Evolutionary conservation across 2,329 filamentous ascomycete genomes (phyloP).

Genomic region (Achaetomium macrosporum): DNA sequence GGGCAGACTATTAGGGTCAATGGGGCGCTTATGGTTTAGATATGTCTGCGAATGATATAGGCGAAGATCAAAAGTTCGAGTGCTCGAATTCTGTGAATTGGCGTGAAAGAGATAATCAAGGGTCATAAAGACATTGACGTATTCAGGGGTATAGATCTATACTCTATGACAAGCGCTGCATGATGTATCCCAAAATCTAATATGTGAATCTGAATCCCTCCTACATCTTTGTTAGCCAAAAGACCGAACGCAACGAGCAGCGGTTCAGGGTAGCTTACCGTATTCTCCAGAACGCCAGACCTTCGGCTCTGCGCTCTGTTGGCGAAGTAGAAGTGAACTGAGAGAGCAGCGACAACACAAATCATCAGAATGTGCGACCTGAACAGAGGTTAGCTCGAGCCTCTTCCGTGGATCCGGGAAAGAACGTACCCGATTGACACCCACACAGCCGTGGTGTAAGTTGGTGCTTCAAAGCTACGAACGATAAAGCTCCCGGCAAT

Average conservation of each 20-base stretch:
- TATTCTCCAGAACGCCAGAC: conserved; percentile 15
- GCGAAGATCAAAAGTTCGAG: not conserved
- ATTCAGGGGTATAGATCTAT: not conserved
- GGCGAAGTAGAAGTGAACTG: conserved; percentile 19
- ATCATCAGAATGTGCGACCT: conserved; percentile 23
- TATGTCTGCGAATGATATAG: not conserved
- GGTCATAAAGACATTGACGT: not conserved
- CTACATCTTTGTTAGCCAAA: conserved; percentile 1
- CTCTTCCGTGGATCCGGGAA: not conserved
- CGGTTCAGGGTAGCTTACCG: conserved; percentile 1
- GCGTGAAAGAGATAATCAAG: not conserved
- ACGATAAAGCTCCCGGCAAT: conserved; percentile 25
- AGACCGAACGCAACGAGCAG: not conserved
- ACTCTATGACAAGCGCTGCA: not conserved
- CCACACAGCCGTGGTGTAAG: conserved; percentile 22
- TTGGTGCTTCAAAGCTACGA: conserved; percentile 18
- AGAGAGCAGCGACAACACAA: conserved; percentile 15
- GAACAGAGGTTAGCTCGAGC: not conserved
- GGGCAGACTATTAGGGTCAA: conserved; percentile 44
- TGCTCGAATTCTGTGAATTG: not conserved
- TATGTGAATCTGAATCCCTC: conserved; percentile 21
- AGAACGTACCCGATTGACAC: conserved; percentile 21
- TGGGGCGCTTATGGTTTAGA: conserved; percentile 27
- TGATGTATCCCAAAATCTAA: not conserved
- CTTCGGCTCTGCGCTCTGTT: conserved; percentile 14